Evolutionary conservation across 1,284 basidiomycete genomes (phyloP).

Genomic region (Xerocomus nothofagi): DNA sequence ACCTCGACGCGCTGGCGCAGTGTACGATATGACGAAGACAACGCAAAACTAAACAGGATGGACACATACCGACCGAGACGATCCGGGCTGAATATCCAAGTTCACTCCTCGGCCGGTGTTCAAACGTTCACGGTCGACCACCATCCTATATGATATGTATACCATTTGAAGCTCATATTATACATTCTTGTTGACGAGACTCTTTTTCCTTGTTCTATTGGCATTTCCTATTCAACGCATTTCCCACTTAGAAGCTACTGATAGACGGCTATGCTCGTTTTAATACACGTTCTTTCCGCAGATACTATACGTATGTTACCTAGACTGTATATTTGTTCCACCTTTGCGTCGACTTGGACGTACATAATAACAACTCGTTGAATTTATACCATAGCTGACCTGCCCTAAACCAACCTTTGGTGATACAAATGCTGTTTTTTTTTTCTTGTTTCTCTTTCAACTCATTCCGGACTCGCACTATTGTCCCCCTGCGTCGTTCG

Average conservation of each 20-base stretch:
- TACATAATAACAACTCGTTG: constrained; percentile 3
- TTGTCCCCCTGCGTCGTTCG: constrained; percentile 47
- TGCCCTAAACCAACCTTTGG: constrained; percentile 22
- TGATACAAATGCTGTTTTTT: accelerated
- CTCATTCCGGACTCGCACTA: constrained; percentile 52
- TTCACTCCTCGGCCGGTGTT: background rate
- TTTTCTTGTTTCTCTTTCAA: constrained; percentile 12
- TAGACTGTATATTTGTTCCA: constrained; percentile 3
- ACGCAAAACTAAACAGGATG: background rate
- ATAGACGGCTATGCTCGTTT: constrained; percentile 19
- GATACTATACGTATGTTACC: constrained; percentile 14
- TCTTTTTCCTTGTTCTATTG: background rate
- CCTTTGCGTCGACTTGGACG: background rate
- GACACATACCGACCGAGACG: background rate
- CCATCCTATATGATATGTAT: constrained; percentile 8
- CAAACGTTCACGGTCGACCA: background rate
- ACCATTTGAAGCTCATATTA: background rate
- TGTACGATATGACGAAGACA: constrained; percentile 27
- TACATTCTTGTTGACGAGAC: constrained; percentile 11
- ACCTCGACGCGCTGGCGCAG: constrained; percentile 14
- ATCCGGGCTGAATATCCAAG: background rate
- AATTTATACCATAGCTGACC: constrained; percentile 9
- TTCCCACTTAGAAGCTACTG: background rate
- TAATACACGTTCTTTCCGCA: constrained; percentile 28
- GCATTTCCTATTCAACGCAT: background rate